Conservation (phyloP, 2,329 filamentous ascomycete genomes). For the Trichoderma koningii region DNA sequence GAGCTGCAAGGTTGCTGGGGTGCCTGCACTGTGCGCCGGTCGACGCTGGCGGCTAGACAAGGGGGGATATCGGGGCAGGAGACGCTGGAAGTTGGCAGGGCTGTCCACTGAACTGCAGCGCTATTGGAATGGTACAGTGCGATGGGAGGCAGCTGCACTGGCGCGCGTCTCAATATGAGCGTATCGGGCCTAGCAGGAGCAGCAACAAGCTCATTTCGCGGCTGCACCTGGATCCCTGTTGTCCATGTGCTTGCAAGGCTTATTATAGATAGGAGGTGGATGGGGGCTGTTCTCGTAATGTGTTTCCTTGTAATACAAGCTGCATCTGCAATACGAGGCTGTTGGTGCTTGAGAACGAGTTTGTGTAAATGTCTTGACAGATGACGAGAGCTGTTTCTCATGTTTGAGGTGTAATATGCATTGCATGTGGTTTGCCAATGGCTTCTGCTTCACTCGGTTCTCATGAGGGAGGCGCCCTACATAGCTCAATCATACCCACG, state of each 20-base stretch:
- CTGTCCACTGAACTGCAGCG: too few relatives aligned
- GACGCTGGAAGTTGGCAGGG: too few relatives aligned
- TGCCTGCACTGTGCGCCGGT: not conserved
- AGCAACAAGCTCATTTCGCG: constrained; percentile 22
- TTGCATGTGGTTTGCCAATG: too few relatives aligned
- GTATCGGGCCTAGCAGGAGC: not conserved
- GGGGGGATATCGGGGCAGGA: not conserved
- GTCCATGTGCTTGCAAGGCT: not conserved
- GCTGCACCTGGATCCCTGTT: constrained; percentile 6
- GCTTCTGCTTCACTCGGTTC: too few relatives aligned
- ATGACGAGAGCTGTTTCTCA: too few relatives aligned
- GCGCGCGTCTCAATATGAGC: not conserved
- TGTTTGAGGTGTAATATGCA: too few relatives aligned
- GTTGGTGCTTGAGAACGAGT: too few relatives aligned
- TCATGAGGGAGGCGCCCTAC: too few relatives aligned
- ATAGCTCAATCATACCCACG: too few relatives aligned
- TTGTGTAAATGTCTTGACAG: too few relatives aligned
- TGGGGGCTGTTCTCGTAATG: not conserved
- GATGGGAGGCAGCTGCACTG: not conserved
- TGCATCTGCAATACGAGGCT: too few relatives aligned
- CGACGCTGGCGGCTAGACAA: not conserved
- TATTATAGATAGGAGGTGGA: not conserved
- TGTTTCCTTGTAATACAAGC: too few relatives aligned
- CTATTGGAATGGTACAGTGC: not conserved
- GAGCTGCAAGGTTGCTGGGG: not conserved